phyloP scores from a whole-genome alignment of 2,329 filamentous ascomycete species.

The Xylariales sp. region DNA sequence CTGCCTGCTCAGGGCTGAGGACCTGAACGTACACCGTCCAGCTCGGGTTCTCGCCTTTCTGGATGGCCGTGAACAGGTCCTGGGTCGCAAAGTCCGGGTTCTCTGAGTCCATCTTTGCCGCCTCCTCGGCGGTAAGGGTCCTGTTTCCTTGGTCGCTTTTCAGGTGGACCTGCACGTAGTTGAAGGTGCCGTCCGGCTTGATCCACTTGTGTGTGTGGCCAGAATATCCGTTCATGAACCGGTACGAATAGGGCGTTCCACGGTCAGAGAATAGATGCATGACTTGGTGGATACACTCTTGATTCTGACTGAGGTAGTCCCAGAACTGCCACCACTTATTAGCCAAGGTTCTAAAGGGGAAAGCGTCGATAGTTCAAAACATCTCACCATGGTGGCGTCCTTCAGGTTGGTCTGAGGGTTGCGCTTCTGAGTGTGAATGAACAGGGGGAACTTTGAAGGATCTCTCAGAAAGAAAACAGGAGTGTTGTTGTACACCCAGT shows the following conservation, averaged over 20 bases:
- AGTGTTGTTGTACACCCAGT: slow-evolving; percentile 73
- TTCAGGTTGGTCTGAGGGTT: slow-evolving; percentile 68
- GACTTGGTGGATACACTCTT: slow-evolving; percentile 58
- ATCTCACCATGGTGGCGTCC: slow-evolving; percentile 63
- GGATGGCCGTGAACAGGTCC: slow-evolving; percentile 61
- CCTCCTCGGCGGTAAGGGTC: slow-evolving; percentile 55
- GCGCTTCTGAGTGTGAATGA: slow-evolving; percentile 76
- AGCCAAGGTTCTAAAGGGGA: no score
- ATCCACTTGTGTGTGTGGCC: slow-evolving; percentile 65
- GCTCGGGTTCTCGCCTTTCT: slow-evolving; percentile 54
- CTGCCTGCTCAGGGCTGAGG: slow-evolving; percentile 57
- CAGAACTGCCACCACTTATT: no score
- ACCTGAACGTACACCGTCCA: slow-evolving; percentile 63
- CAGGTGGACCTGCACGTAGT: slow-evolving; percentile 62
- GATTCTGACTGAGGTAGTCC: slow-evolving; percentile 52
- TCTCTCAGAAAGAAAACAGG: slow-evolving; percentile 75
- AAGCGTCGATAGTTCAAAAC: no score
- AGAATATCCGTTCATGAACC: slow-evolving; percentile 65
- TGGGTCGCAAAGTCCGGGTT: slow-evolving; percentile 61
- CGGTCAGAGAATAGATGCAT: slow-evolving; percentile 65
- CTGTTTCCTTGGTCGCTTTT: slow-evolving; percentile 60
- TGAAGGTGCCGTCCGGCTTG: slow-evolving; percentile 59
- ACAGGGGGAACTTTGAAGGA: slow-evolving; percentile 68
- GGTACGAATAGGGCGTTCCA: slow-evolving; percentile 60
- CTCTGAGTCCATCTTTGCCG: slow-evolving; percentile 44